Base-by-base conservation (phyloP, 257 asterid genomes). In the Scutellaria minor region DNA sequence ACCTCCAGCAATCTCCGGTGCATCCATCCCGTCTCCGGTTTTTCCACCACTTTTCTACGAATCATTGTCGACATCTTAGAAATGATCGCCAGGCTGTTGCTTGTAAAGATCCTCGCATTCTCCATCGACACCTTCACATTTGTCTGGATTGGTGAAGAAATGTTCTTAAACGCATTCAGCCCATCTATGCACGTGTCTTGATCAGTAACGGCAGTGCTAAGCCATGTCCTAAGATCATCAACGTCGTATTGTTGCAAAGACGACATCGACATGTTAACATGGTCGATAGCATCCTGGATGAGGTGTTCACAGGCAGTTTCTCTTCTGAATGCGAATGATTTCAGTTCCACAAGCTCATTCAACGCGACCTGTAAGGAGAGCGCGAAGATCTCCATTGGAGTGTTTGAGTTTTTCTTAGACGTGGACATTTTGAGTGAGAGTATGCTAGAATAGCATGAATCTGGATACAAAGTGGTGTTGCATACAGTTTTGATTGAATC, bases 51-150 rank as follows among this genome's bases (percentile, higher is more conserved):
- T 65, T 42, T 72, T 68, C 74, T 64, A 0, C 8, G 51, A n/a
- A 54, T 5, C 41, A 42, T 56, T 4, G 24, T 41, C 15, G 71
- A 64, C 44, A 76, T 20, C 59, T 73, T 73, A 0, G 82, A 69
- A 45, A 79, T 64, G 70, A 82, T 82, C 1, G 81, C 80, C 47
- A 79, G 39, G 80, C 82, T 69, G 53, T 82, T 82, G 75, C 83
- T 79, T 3, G 78, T 60, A 35, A 59, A 71, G 18, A 76, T 42
- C 8, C 78, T 73, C 7, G 78, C 68, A 35, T 70, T 73, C 10
- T 6, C 24, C 75, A 79, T 65, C 7, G 42, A 22, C 6, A 47
- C 48, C 22, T 20, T 50, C 39, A 73, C 51, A 35, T 65, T 77
- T 27, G 31, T 45, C 31, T 9, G 57, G 15, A 69, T 5, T 0